A percentile compares a stretch with the other conserved stretches of the same genome.
Conservation (phyloP, 2,329 filamentous ascomycete genomes). For the Akanthomyces muscarius region DNA sequence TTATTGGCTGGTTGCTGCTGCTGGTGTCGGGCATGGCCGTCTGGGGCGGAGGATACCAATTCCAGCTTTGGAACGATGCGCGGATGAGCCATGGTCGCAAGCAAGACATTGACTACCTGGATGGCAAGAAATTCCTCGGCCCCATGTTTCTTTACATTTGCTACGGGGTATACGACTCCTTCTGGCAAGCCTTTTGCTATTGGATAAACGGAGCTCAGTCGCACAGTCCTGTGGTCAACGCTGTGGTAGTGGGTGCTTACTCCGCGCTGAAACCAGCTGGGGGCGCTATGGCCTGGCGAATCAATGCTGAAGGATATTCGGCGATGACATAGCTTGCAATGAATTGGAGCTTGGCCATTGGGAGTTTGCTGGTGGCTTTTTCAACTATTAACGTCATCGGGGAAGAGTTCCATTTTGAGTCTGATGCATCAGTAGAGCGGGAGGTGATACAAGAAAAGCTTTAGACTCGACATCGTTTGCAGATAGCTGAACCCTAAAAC, state of each 20-base stretch:
- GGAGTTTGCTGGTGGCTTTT: background rate
- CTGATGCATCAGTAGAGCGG: background rate
- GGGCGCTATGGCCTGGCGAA: conserved; percentile 68
- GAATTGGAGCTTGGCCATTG: background rate
- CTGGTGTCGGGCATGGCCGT: conserved; percentile 48
- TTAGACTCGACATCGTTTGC: background rate
- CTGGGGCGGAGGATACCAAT: conserved; percentile 59
- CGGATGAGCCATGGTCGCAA: conserved; percentile 27
- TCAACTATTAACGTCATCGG: background rate
- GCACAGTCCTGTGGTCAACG: conserved; percentile 73
- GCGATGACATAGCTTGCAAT: background rate
- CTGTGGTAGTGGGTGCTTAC: conserved; percentile 89
- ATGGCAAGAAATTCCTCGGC: conserved; percentile 55
- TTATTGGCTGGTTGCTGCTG: conserved; percentile 32
- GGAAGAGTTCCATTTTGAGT: background rate
- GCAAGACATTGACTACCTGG: background rate
- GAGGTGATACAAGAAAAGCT: background rate
- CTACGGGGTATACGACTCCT: conserved; percentile 84
- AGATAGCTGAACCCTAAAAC: too few species aligned
- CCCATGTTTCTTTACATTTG: conserved; percentile 89
- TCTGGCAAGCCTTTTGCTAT: conserved; percentile 87
- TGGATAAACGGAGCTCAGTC: conserved; percentile 53
- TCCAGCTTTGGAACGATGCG: conserved; percentile 54
- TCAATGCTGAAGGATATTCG: background rate
- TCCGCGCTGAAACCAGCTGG: conserved; percentile 80